phyloP scores from a whole-genome alignment of 169 alveolate genomes.

The Plasmodium relictum region DNA sequence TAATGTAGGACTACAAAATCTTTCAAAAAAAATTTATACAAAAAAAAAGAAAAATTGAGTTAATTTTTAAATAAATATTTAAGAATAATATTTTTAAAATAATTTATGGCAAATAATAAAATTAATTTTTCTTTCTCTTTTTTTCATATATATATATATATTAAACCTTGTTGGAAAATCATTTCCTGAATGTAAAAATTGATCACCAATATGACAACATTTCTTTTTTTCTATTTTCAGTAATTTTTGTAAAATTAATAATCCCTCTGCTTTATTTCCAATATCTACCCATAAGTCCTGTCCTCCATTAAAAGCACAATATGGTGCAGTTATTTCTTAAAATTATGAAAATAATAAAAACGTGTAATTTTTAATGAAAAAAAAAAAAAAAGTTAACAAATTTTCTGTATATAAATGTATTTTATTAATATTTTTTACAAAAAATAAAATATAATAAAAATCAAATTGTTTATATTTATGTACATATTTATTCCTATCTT shows the following conservation, averaged over 20 bases:
- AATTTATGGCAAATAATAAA: neutral
- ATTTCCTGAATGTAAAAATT: slow-evolving; percentile 79
- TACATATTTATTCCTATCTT: slow-evolving; percentile 1
- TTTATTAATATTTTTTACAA: neutral
- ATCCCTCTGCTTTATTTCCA: slow-evolving; percentile 81
- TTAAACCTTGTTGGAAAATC: slow-evolving; percentile 79
- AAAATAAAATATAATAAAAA: neutral
- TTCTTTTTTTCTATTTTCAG: slow-evolving; percentile 47
- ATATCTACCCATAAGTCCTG: slow-evolving; percentile 82
- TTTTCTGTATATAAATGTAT: too few relatives aligned
- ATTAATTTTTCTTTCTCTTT: neutral
- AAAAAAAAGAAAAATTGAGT: neutral
- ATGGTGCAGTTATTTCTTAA: slow-evolving; percentile 75
- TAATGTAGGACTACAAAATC: slow-evolving; percentile 77
- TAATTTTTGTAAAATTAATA: slow-evolving; percentile 72
- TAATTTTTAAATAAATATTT: neutral
- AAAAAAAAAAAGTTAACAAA: too few relatives aligned
- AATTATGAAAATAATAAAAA: neutral
- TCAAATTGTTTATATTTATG: neutral
- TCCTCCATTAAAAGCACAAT: slow-evolving; percentile 83
- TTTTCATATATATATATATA: neutral
- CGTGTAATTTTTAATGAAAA: slow-evolving; percentile 7
- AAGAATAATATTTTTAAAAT: slow-evolving; percentile 1
- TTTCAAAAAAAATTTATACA: neutral
- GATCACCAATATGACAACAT: slow-evolving; percentile 83